Conservation (phyloP, 202 grass and related monocot species). For the Hordeum pubiflorum region DNA sequence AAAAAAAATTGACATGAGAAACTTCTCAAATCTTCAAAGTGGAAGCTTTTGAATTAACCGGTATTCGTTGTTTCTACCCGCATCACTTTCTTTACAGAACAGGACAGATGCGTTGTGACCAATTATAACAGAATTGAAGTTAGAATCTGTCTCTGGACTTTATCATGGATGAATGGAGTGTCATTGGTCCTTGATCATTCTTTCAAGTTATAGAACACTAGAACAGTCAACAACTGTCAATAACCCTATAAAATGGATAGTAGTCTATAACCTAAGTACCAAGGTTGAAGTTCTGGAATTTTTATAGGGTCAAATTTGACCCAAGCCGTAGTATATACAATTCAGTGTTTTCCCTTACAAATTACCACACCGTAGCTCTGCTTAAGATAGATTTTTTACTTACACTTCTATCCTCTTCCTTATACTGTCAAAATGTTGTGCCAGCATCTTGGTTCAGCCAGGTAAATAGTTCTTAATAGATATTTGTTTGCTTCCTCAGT, state of each 20-base stretch:
- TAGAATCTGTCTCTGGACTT: neutral
- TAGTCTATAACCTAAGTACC: neutral
- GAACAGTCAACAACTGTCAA: neutral
- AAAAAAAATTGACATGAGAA: neutral
- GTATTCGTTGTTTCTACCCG: neutral
- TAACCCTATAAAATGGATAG: neutral
- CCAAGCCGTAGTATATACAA: neutral
- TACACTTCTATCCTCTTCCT: neutral
- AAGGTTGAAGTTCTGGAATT: neutral
- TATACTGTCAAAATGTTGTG: neutral
- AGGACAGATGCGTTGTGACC: neutral
- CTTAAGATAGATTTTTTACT: neutral
- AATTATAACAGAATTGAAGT: neutral
- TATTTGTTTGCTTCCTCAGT: constrained; percentile 3
- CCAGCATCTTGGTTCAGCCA: neutral
- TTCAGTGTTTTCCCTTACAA: neutral
- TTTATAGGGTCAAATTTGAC: neutral
- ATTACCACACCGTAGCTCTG: neutral
- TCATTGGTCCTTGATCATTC: neutral
- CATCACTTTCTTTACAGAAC: neutral
- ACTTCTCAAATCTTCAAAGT: neutral
- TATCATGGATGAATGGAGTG: neutral
- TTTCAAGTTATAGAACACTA: neutral
- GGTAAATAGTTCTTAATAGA: neutral
- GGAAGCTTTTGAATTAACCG: neutral